These are phyloP conservation scores for Aschersonia sp. DNA, from an alignment of 2,329 filamentous ascomycete genomes.

Conservation along the genomic window DNA sequence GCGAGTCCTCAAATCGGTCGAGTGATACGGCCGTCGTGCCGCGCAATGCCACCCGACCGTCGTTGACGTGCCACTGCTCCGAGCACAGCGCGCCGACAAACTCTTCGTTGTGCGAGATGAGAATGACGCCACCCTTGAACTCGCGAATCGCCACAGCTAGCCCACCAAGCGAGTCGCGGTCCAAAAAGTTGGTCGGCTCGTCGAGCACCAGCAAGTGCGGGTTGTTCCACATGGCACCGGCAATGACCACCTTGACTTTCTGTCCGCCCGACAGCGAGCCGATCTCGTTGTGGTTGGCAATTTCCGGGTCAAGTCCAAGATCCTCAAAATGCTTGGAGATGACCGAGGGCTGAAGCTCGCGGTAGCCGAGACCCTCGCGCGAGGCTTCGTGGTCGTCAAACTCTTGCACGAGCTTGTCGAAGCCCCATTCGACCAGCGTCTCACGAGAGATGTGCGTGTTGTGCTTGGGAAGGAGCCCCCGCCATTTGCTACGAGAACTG, in stretches of 20 bases:
- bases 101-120: conserved; percentile 99
- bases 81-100: conserved; percentile 92
- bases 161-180: conserved; percentile 91
- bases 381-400: conserved; percentile 98
- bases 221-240: conserved; percentile 97
- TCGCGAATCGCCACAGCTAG: conserved; percentile 95
- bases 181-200: conserved; percentile 98
- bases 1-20: conserved; percentile 77
- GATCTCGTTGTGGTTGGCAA: conserved; percentile 98
- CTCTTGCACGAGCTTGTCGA: conserved; percentile 88
- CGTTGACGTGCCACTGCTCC: conserved; percentile 90
- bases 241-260: conserved; percentile 97
- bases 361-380: conserved; percentile 95
- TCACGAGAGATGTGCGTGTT: conserved; percentile 90
- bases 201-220: conserved; percentile 93
- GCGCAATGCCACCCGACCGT: conserved; percentile 75
- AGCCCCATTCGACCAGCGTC: conserved; percentile 73
- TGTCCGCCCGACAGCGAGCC: conserved; percentile 90
- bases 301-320: conserved; percentile 87
- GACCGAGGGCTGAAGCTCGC: conserved; percentile 78
- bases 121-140: conserved; percentile 95
- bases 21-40: conserved; percentile 58
- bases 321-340: conserved; percentile 99
- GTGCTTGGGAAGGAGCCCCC: conserved; percentile 73
- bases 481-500: conserved; percentile 56